These are phyloP conservation scores for Glycine tomentella DNA, from an alignment of 306 rosid species.

Conservation along the genomic window DNA sequence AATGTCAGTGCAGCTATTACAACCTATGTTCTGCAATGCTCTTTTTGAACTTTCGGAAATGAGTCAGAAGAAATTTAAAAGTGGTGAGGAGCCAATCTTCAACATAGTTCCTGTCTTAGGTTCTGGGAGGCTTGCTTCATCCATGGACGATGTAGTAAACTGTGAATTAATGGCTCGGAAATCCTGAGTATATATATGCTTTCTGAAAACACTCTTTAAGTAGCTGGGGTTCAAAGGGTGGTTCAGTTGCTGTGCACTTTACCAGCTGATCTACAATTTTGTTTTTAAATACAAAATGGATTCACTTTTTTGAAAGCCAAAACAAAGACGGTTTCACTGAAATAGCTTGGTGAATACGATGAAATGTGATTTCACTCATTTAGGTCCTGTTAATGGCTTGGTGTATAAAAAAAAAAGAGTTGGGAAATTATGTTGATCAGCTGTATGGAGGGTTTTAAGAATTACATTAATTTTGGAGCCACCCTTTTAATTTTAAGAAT, in stretches of 20 bases:
- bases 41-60: slow-evolving; percentile 64
- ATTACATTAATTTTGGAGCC: neutral
- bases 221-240: slow-evolving; percentile 3
- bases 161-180: slow-evolving; percentile 81
- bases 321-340: neutral
- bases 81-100: slow-evolving; percentile 68
- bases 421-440: slow-evolving; percentile 13
- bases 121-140: slow-evolving; percentile 68
- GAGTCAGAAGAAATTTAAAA: slow-evolving; percentile 47
- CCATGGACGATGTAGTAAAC: slow-evolving; percentile 70
- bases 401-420: neutral
- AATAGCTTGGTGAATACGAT: slow-evolving; percentile 32
- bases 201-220: neutral
- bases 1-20: slow-evolving; percentile 57
- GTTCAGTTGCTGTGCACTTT: slow-evolving; percentile 23
- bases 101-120: slow-evolving; percentile 89
- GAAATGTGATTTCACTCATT: slow-evolving; percentile 21
- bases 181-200: slow-evolving; percentile 47
- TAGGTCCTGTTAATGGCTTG: neutral
- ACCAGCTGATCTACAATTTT: neutral
- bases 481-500: neutral
- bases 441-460: neutral
- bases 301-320: neutral
- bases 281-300: neutral
- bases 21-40: slow-evolving; percentile 61